Base-by-base conservation (phyloP, 257 asterid species). In the Petrea volubilis region DNA sequence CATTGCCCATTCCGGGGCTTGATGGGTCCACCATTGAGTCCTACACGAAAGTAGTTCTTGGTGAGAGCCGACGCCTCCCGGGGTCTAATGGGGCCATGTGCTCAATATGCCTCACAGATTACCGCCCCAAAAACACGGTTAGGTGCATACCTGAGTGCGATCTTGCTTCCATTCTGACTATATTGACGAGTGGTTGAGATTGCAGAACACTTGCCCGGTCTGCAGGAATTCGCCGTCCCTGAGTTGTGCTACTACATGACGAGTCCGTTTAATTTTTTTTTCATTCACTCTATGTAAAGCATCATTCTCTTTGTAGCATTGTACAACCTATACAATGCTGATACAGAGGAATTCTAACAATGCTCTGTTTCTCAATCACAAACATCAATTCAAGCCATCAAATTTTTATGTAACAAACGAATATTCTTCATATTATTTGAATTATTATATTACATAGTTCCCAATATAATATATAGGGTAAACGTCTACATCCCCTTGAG, bases 111-210 rank as follows among this genome's bases (percentile, higher is more conserved):
- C 71, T 93, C 6, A 73, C 64, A 1, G 98, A 93, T 11, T 93
- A 93, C 57, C 38, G 68, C 5, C 87, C 97, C 0, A 87, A 81
- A 63, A 96, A 93, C 52, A 81, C 81, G 2, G 17, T 93, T 1
- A 75, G 88, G 65, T 72, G 94, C 68, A 83, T 93, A 15, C 93
- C 97, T 7, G 83, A 71, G 2, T 91, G 96, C 62, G 81, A 86
- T 2, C 98, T 64, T 93, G 96, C 72, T 91, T 93, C 70, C 98
- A 91, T 64, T 86, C 92, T 1, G 91, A 89, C 0, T 93, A 97
- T 47, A 85, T 91, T 23, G 98, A 93, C 64, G 96, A 84, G 70
- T 90, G 98, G 98, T 46, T 93, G 68, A 75, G 84, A 51, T 31
- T 79, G 64, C 87, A 93, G 21, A 74, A 85, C 14, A 70, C 91